phyloP scores from a whole-genome alignment of 108 stramenopile genomes.

The Chaetoceros muelleri region DNA sequence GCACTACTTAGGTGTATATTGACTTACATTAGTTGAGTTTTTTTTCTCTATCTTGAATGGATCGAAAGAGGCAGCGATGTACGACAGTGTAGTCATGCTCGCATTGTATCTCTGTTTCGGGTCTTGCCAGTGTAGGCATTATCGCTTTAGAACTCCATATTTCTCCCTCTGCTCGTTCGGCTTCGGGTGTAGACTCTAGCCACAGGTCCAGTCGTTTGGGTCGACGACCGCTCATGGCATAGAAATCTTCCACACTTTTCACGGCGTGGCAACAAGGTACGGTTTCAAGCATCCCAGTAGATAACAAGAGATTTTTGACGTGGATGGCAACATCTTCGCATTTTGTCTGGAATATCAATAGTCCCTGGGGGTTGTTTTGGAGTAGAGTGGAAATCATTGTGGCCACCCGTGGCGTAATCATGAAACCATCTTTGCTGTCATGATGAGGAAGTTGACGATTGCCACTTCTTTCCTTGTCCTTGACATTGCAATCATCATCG shows the following conservation, averaged over 20 bases:
- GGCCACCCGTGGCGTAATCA: slow-evolving; percentile 16
- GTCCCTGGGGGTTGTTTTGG: not conserved
- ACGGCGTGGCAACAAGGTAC: slow-evolving; percentile 9
- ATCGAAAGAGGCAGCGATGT: slow-evolving; percentile 9
- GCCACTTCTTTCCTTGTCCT: too few species aligned
- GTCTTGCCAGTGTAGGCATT: slow-evolving; percentile 7
- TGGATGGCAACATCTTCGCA: slow-evolving; percentile 26
- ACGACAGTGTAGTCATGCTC: slow-evolving; percentile 10
- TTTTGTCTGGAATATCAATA: slow-evolving; percentile 23
- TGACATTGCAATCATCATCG: too few species aligned
- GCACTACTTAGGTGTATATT: too few species aligned
- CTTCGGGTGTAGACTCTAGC: slow-evolving; percentile 6
- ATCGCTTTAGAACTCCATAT: slow-evolving; percentile 9
- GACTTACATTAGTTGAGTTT: too few species aligned
- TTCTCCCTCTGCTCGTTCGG: slow-evolving; percentile 21
- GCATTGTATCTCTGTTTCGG: slow-evolving; percentile 24
- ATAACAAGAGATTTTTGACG: slow-evolving; percentile 9
- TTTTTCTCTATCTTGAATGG: too few species aligned
- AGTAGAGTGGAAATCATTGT: slow-evolving; percentile 9
- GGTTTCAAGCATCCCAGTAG: slow-evolving; percentile 4
- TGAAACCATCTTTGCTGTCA: slow-evolving; percentile 9
- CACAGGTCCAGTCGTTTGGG: slow-evolving; percentile 21
- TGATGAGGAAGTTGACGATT: slow-evolving; percentile 21
- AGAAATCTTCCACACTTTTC: slow-evolving; percentile 11
- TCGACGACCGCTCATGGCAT: slow-evolving; percentile 1